Evolutionary conservation across 148 eudicot genomes (phyloP), one percentile per base, ranked within the genome.

Genomic region (Amaranthus hypochondriacus): DNA sequence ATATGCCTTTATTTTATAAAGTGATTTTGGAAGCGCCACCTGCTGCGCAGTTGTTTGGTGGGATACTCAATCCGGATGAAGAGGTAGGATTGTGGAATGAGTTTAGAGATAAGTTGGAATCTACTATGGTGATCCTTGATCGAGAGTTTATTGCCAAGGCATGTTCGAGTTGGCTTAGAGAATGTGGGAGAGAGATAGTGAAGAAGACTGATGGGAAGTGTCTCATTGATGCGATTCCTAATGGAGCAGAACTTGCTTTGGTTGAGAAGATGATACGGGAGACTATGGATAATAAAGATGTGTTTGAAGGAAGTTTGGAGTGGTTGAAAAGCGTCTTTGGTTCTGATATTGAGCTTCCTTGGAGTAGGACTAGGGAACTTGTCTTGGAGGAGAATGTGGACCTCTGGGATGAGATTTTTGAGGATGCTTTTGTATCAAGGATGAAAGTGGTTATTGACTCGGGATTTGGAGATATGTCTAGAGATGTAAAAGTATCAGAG

Each of bases 321-420:
- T 95, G 99, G 99, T 84, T 95, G 28, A 92, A 82, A 83, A 86
- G 83, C 71, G 99, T 92, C 4, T 90, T 95, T 82, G 99, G 99
- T 58, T 95, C 99, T 79, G 97, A 95, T 74, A 80, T 95, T 79
- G 97, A 95, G 84, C 81, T 90, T 79, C 99, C 99, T 9, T 95
- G 99, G 99, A 90, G 86, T 68, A 87, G 96, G 75, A 95, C 90
- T 4, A 85, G 96, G 47, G 99, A 95, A 77, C 96, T 95, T 83
- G 94, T 95, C 39, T 82, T 95, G 83, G 97, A 85, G 67, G 93
- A 92, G 75, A 89, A 84, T 78, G 89, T 87, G 21, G 96, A 95
- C 73, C 85, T 95, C 7, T 95, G 99, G 99, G 95, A 95, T 77
- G 97, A 95, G 73, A 95, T 92, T 46, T 95, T 92, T 73, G 99